Evolutionary conservation across 2,329 filamentous ascomycete genomes (phyloP).

Genomic region (Fusarium nurragi): DNA sequence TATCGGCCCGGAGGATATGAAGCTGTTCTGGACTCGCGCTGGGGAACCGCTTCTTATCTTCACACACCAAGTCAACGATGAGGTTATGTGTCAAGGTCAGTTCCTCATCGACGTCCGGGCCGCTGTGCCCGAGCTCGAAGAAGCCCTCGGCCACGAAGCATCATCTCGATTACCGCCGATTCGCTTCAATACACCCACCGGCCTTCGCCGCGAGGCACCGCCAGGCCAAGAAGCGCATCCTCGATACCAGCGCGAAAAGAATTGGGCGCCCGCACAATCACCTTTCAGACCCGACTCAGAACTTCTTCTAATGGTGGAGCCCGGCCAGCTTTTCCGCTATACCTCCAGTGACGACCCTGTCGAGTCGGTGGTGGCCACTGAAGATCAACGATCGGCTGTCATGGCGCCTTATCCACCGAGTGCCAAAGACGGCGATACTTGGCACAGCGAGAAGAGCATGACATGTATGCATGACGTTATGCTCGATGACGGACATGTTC

Average conservation of each 20-base stretch:
- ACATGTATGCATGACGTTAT: slow-evolving; percentile 38
- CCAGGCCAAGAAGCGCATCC: slow-evolving; percentile 23
- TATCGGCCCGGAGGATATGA: slow-evolving; percentile 37
- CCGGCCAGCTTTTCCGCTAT: slow-evolving; percentile 28
- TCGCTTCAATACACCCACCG: slow-evolving; percentile 20
- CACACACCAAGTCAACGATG: slow-evolving; percentile 32
- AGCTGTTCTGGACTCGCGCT: slow-evolving; percentile 37
- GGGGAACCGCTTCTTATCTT: slow-evolving; percentile 38
- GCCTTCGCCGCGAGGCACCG: slow-evolving; percentile 17
- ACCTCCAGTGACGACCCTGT: slow-evolving; percentile 15
- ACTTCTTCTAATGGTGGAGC: slow-evolving; percentile 34
- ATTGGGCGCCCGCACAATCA: slow-evolving; percentile 33
- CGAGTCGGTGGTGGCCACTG: background rate
- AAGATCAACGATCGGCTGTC: slow-evolving; percentile 22
- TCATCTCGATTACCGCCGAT: slow-evolving; percentile 15
- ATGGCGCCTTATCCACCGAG: slow-evolving; percentile 27
- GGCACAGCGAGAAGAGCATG: slow-evolving; percentile 14
- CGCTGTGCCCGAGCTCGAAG: slow-evolving; percentile 27
- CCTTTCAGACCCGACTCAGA: slow-evolving; percentile 22
- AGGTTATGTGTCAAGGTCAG: slow-evolving; percentile 33
- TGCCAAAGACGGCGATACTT: slow-evolving; percentile 8
- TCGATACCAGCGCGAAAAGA: slow-evolving; percentile 37
- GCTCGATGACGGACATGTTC: slow-evolving; percentile 23
- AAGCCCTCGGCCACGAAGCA: slow-evolving; percentile 16
- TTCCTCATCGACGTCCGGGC: slow-evolving; percentile 36